Conservation (phyloP, 768 basidiomycete genomes). For the Suillus spraguei region DNA sequence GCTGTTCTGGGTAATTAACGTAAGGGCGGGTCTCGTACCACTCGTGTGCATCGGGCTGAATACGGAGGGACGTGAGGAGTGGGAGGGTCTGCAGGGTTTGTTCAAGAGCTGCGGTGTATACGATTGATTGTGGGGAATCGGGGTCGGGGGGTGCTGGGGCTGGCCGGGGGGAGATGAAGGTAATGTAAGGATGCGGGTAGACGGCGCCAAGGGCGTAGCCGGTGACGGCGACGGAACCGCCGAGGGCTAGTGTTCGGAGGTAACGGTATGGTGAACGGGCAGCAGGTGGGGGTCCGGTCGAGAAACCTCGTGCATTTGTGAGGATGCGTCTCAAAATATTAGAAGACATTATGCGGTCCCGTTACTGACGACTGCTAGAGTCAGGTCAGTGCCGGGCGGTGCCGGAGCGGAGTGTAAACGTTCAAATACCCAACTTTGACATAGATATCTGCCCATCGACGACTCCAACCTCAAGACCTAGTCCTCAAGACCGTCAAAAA, state of each 20-base stretch:
- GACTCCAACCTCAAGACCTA: slow-evolving; percentile 23
- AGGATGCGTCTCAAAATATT: slow-evolving; percentile 16
- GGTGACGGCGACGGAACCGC: slow-evolving; percentile 24
- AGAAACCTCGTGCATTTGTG: slow-evolving; percentile 20
- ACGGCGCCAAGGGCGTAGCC: slow-evolving; percentile 60
- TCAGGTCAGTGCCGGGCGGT: slow-evolving; percentile 16
- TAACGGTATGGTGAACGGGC: slow-evolving; percentile 8
- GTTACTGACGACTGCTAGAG: not conserved
- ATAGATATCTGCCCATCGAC: not conserved
- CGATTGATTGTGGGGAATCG: slow-evolving; percentile 58
- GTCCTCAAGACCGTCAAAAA: slow-evolving; percentile 49
- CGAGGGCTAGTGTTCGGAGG: slow-evolving; percentile 23
- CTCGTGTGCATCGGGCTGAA: slow-evolving; percentile 48
- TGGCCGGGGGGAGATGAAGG: slow-evolving; percentile 73
- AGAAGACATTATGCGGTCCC: slow-evolving; percentile 8
- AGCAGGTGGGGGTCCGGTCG: slow-evolving; percentile 12
- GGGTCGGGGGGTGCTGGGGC: slow-evolving; percentile 65
- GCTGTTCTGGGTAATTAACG: slow-evolving; percentile 64
- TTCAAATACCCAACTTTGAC: not conserved
- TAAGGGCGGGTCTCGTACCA: slow-evolving; percentile 87
- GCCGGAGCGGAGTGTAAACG: slow-evolving; percentile 27
- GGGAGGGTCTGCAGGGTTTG: slow-evolving; percentile 65
- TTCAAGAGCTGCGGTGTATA: slow-evolving; percentile 66
- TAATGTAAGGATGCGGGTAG: slow-evolving; percentile 67
- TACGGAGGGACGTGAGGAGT: slow-evolving; percentile 53